These are phyloP conservation scores for Wickerhamomyces xylosicus DNA, from an alignment of 805 yeast species.

Conservation along the genomic window DNA sequence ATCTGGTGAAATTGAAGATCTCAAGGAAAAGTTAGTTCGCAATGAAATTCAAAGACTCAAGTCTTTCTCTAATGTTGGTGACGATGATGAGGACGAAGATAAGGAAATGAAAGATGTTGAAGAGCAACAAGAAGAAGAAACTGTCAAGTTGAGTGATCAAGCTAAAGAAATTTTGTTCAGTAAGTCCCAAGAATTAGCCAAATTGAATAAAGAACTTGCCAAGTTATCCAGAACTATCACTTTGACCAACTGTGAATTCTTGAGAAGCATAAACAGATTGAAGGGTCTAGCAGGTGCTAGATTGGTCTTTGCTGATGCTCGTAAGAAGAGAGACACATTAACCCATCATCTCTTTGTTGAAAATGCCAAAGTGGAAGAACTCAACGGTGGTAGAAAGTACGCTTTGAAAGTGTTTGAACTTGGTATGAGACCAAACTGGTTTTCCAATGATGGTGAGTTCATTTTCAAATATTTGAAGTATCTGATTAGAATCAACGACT, in stretches of 20 bases:
- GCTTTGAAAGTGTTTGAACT: constrained; percentile 71
- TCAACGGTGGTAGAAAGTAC: constrained; percentile 49
- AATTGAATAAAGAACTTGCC: constrained; percentile 2
- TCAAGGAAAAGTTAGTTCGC: constrained; percentile 10
- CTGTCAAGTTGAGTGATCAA: constrained; percentile 1
- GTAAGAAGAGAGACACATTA: constrained; percentile 39
- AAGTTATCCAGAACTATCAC: constrained; percentile 37
- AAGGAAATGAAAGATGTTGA: constrained; percentile 5
- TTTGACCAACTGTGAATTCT: constrained; percentile 52
- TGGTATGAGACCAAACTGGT: constrained; percentile 49
- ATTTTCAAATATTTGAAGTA: constrained; percentile 63
- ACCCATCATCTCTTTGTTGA: constrained; percentile 75
- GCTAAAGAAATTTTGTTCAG: constrained; percentile 7
- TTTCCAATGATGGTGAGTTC: constrained; percentile 46
- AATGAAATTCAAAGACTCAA: constrained; percentile 1
- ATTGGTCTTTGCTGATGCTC: constrained; percentile 54
- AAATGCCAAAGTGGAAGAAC: constrained; percentile 69
- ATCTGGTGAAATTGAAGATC: constrained; percentile 11
- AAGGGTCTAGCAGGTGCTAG: constrained; percentile 69
- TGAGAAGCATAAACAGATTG: constrained; percentile 61
- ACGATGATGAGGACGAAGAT: constrained; percentile 7
- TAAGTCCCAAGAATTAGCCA: constrained; percentile 8
- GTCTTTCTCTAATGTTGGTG: not conserved
- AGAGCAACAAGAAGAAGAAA: constrained; percentile 5
- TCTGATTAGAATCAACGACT: constrained; percentile 54